phyloP scores from a whole-genome alignment of 1,139 yeast genomes.

The Nadsonia starkeyi-henricii region DNA sequence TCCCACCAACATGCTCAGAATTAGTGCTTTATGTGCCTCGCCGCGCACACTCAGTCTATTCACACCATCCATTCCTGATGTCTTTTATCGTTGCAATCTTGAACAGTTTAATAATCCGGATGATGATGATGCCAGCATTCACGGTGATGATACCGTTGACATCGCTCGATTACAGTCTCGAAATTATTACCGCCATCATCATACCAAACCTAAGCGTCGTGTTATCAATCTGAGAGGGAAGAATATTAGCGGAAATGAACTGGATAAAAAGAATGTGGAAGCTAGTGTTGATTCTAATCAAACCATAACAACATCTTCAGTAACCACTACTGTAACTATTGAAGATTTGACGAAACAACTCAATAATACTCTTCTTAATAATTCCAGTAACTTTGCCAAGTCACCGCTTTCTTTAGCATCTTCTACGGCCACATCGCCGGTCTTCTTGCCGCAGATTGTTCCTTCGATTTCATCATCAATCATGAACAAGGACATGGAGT shows the following conservation, averaged over 20 bases:
- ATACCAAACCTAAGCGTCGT: constrained; percentile 19
- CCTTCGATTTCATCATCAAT: neutral
- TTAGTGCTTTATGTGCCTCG: constrained; percentile 57
- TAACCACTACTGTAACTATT: neutral
- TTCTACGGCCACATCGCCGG: neutral
- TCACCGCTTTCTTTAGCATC: neutral
- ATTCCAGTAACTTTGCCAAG: neutral
- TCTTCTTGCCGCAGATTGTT: neutral
- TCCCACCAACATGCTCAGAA: constrained; percentile 55
- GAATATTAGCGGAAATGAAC: neutral
- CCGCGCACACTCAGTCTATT: constrained; percentile 66
- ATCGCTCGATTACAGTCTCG: constrained; percentile 18
- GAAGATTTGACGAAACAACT: neutral
- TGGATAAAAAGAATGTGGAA: neutral
- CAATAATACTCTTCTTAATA: neutral
- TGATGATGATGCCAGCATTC: constrained; percentile 8
- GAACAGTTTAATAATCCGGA: constrained; percentile 15
- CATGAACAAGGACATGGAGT: neutral
- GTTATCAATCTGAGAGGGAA: constrained; percentile 16
- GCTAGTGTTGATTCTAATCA: neutral
- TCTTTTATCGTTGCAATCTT: constrained; percentile 38
- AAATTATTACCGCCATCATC: constrained; percentile 14
- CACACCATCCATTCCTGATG: constrained; percentile 42
- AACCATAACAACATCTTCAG: constrained; percentile 1
- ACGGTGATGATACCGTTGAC: constrained; percentile 16